Evolutionary conservation across 2,329 filamentous ascomycete genomes (phyloP), one percentile per base, ranked within the genome.

Genomic region (Mycosphaerella sp.): DNA sequence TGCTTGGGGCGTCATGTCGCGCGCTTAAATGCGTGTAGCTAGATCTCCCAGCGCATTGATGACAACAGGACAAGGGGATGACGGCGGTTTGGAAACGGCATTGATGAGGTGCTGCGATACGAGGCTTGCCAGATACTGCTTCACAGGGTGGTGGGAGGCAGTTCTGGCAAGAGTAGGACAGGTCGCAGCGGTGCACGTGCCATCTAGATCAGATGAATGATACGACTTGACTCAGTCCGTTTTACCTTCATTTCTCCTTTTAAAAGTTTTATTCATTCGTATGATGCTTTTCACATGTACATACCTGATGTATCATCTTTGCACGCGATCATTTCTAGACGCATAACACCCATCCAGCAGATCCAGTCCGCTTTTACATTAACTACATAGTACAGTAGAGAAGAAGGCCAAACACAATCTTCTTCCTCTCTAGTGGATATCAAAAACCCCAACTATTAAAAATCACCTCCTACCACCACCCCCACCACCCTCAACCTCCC

Each of bases 1-100:
- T 72, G 90, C 89, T 69, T 95, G 90, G 90, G 90, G 90, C 79
- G 90, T 95, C 73, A 95, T 95, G 89, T 93, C 89, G 76, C 84
- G 89, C 77, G 88, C 68, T 62, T 72, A 71, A 63, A 62, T 48
- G 58, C 45, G 41, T 51, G 40, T 38, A 34, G 23, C 5, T 42
- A n/a, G 29, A n/a, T 29, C 26, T 29, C 26, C 5, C 26, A 29
- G 6, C 26, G 26, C 26, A 11, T 10, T 42, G n/a, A 36, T 11
- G 7, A 38, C 45, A 32, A 48, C 42, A 26, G 21, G 23, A 44
- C 11, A 53, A 34, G 56, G 36, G 52, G 51, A 54, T 41, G 55
- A 51, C 41, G 42, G 47, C 31, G 45, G 41, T 36, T 45, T 31
- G 48, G 48, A 54, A 55, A 56, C 60, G 59, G 67, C 66, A 68